These are phyloP conservation scores for Voacanga thouarsii DNA, from an alignment of 257 asterid genomes.

Conservation along the genomic window DNA sequence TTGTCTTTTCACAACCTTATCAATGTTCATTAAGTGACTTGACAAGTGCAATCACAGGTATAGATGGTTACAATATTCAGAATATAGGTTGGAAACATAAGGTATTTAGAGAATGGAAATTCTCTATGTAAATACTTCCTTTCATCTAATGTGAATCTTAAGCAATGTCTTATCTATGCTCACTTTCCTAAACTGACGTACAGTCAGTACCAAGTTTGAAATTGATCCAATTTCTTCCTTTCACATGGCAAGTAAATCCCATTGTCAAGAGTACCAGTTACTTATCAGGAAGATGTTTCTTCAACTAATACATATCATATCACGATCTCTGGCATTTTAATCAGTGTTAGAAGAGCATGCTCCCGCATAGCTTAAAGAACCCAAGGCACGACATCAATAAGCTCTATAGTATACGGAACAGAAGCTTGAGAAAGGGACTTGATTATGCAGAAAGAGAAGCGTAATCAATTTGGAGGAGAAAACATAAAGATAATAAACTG, in stretches of 20 bases:
- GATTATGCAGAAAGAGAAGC: slow-evolving; percentile 1
- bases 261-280: too few species aligned
- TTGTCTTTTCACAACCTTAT: neutral
- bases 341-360: neutral
- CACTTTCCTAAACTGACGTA: neutral
- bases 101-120: neutral
- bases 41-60: neutral
- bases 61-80: neutral
- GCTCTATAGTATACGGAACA: neutral
- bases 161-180: neutral
- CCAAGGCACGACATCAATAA: neutral
- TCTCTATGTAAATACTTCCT: neutral
- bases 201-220: neutral
- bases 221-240: too few species aligned
- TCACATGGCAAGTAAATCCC: neutral
- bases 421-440: neutral
- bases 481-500: neutral
- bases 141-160: neutral
- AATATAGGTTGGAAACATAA: neutral
- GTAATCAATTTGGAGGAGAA: neutral
- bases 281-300: neutral
- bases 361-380: neutral
- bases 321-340: neutral
- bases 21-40: neutral
- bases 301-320: neutral